A percentile compares a stretch with the other conserved stretches of the same genome.
Evolutionary conservation across 2,329 filamentous ascomycete species (phyloP).

Genomic region (Dactylella cylindrospora): DNA sequence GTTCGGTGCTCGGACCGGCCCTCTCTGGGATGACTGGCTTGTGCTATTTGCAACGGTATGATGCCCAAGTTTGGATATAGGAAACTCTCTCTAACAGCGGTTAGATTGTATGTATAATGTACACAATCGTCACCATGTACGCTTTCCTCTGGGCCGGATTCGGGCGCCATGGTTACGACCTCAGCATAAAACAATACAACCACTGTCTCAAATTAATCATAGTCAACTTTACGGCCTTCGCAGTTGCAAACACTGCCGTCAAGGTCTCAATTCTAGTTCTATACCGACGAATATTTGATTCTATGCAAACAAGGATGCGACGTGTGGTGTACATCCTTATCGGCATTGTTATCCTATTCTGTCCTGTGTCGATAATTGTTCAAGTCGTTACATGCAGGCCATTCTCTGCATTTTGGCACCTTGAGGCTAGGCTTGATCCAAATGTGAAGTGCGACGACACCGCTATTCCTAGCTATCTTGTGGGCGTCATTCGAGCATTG

Average conservation of each 20-base stretch:
- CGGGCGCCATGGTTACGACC: constrained; percentile 32
- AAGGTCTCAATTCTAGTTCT: constrained; percentile 37
- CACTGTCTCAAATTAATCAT: constrained; percentile 24
- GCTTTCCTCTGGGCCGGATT: constrained; percentile 38
- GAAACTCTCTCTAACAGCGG: neutral
- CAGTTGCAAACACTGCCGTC: constrained; percentile 36
- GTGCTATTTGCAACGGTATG: constrained; percentile 35
- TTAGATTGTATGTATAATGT: constrained; percentile 26
- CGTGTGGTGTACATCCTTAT: constrained; percentile 27
- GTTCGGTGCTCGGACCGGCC: constrained; percentile 21
- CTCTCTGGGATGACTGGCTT: constrained; percentile 37
- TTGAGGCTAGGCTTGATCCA: constrained; percentile 25
- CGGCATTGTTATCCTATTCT: constrained; percentile 24
- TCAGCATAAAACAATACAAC: constrained; percentile 21
- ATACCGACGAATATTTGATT: constrained; percentile 37
- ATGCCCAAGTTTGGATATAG: neutral
- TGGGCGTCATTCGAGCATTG: constrained; percentile 15
- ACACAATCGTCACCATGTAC: constrained; percentile 21
- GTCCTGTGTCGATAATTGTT: constrained; percentile 19
- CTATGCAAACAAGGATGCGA: constrained; percentile 38
- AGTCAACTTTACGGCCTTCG: constrained; percentile 31
- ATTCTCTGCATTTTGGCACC: constrained; percentile 21
- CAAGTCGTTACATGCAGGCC: constrained; percentile 19
- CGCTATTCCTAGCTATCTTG: constrained; percentile 7
- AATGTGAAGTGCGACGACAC: constrained; percentile 14